Conservation (phyloP, 306 rosid species). For the Myrica gale region DNA sequence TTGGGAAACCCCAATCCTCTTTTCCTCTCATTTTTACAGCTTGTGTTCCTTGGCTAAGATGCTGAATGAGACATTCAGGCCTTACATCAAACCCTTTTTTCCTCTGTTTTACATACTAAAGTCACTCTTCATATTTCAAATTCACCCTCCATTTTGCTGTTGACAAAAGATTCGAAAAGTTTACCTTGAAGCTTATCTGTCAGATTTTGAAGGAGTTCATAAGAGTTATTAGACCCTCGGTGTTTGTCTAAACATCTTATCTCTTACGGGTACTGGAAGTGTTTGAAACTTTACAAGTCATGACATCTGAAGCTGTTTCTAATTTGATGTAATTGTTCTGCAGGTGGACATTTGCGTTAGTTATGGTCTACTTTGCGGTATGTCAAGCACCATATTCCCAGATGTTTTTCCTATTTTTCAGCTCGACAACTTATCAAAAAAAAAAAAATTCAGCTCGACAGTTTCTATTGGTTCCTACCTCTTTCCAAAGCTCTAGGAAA, state of each 20-base stretch:
- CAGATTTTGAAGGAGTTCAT: too few species aligned
- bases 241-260: not conserved
- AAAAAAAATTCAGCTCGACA: not conserved
- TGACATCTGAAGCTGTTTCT: not conserved
- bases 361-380: conserved; percentile 70
- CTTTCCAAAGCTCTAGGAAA: not conserved
- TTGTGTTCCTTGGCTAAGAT: conserved; percentile 29
- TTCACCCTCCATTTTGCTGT: not conserved
- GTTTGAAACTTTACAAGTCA: too few species aligned
- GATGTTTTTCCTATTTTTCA: not conserved
- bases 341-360: conserved; percentile 87
- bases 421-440: too few species aligned
- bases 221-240: too few species aligned
- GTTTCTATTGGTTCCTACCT: not conserved
- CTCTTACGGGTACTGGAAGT: not conserved
- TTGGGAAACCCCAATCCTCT: conserved; percentile 31
- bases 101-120: conserved; percentile 37
- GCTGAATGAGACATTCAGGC: conserved; percentile 22
- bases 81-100: conserved; percentile 18
- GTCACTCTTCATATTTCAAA: not conserved
- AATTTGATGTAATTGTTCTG: conserved; percentile 22
- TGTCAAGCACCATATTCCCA: conserved; percentile 24
- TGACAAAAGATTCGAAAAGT: not conserved
- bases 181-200: too few species aligned
- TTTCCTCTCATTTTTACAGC: conserved; percentile 31